Base-by-base conservation (phyloP, 352 stramenopile genomes). In the Stramenopiles sp. region DNA sequence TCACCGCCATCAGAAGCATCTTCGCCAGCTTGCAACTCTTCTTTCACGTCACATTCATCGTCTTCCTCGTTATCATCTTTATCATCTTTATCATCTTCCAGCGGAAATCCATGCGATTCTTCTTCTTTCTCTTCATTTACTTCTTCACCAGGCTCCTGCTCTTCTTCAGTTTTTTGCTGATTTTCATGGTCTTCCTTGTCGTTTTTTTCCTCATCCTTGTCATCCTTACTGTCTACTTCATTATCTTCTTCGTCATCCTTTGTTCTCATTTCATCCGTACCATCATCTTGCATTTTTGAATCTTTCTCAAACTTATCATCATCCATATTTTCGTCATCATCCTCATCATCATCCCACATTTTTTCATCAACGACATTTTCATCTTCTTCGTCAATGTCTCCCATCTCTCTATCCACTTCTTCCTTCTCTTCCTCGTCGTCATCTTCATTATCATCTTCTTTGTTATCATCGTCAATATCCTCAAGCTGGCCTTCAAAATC, bases 401-500 rank as follows among this genome's bases (percentile, higher is more conserved):
- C 97, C 96, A 99, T 99, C 88, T 99, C 96, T 32, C 96, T 90
- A 84, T 99, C 97, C 0, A 99, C 88, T 82, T 99, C 96, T 86
- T 97, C 91, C 81, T 94, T 87, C 1, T 93, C 89, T 22, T 94
- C 89, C n/a, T 96, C 86, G 7, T 95, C 88, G 31, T 88, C 81
- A 30, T 89, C 78, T 4, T 84, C 71, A 27, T 82, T 67, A 14
- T 88, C 67, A 7, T 93, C 85, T 32, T 87, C 80, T 30, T 87
- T 84, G 81, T 88, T 86, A 25, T 88, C 84, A 75, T 92, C 87
- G 75, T 89, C 87, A 0, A 99, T 80, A 83, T 99, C 96, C 81
- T 95, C 95, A 88, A 98, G 97, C 29, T 97, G 94, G n/a, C 97
- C 97, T 67, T 99, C 94, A 86, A 99, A 99, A 85, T 99, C 96